Percentiles rank a stretch among this genome's conserved stretches.
phyloP scores from a whole-genome alignment of 106 monocot genomes.

The Triglochin maritima region DNA sequence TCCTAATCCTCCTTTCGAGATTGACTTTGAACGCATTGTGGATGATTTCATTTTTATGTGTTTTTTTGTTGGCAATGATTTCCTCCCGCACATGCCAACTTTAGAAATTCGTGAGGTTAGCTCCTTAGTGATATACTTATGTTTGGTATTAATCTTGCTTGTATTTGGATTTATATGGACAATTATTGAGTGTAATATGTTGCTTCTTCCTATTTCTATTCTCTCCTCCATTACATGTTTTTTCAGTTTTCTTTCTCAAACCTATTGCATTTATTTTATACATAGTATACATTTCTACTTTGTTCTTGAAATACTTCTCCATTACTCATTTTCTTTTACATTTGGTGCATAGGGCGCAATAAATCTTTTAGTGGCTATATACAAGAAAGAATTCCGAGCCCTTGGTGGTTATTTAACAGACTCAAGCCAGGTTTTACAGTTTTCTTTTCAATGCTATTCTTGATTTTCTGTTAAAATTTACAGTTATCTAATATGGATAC shows the following conservation, averaged over 20 bases:
- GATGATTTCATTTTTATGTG: slow-evolving; percentile 97
- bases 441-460: background rate
- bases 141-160: background rate
- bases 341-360: slow-evolving; percentile 61
- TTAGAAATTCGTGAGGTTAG: slow-evolving; percentile 94
- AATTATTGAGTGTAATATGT: background rate
- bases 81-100: slow-evolving; percentile 98
- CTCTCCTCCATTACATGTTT: background rate
- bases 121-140: background rate
- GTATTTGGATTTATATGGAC: background rate
- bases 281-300: too few relatives aligned
- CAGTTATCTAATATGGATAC: background rate
- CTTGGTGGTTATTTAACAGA: slow-evolving; percentile 91
- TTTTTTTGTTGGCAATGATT: slow-evolving; percentile 99
- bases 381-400: slow-evolving; percentile 72
- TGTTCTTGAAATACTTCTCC: background rate
- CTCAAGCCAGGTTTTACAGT: slow-evolving; percentile 44
- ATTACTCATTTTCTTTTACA: background rate
- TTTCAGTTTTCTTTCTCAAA: background rate
- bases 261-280: too few relatives aligned
- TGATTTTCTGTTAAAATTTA: background rate
- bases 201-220: slow-evolving; percentile 1
- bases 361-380: slow-evolving; percentile 82
- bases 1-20: slow-evolving; percentile 67
- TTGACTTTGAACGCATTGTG: slow-evolving; percentile 85